A percentile compares a stretch with the other conserved stretches of the same genome.
These are phyloP conservation scores for Xanthoceras sorbifolium DNA, from an alignment of 345 rosid species.

Conservation along the genomic window DNA sequence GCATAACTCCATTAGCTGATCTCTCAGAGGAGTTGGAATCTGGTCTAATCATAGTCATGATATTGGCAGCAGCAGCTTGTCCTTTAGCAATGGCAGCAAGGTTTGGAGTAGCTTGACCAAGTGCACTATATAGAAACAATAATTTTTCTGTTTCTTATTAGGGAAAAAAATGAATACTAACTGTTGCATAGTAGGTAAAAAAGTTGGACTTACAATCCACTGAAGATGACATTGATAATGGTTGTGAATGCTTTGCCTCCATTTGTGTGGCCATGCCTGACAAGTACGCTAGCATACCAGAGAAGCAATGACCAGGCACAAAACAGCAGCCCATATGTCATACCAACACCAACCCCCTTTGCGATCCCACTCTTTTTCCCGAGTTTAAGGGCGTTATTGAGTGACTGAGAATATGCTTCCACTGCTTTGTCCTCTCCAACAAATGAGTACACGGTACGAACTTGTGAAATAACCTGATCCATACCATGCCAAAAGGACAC, in stretches of 20 bases:
- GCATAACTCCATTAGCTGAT: slow-evolving; percentile 34
- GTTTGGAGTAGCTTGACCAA: slow-evolving; percentile 81
- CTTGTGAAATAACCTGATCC: slow-evolving; percentile 68
- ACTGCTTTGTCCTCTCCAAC: slow-evolving; percentile 77
- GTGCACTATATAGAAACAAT: slow-evolving; percentile 47
- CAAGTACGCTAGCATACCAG: slow-evolving; percentile 79
- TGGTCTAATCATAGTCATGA: slow-evolving; percentile 48
- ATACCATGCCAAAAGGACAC: not conserved
- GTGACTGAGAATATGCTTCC: slow-evolving; percentile 55
- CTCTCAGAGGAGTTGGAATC: slow-evolving; percentile 29
- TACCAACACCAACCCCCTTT: slow-evolving; percentile 78
- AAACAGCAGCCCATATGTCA: slow-evolving; percentile 66
- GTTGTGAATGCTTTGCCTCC: slow-evolving; percentile 85
- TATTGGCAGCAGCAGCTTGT: slow-evolving; percentile 64
- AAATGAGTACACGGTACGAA: slow-evolving; percentile 76
- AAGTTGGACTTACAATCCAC: slow-evolving; percentile 71
- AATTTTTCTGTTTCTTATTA: slow-evolving; percentile 16
- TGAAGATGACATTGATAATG: slow-evolving; percentile 67
- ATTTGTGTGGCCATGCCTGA: slow-evolving; percentile 60
- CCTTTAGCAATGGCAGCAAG: slow-evolving; percentile 79
- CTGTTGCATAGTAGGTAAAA: not conserved
- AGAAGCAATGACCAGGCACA: slow-evolving; percentile 80
- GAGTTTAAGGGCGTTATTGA: slow-evolving; percentile 53
- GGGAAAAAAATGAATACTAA: slow-evolving; percentile 3
- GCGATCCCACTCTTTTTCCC: slow-evolving; percentile 69